Evolutionary conservation across 2,329 filamentous ascomycete genomes (phyloP).

Genomic region (Microcyclosporella mali): DNA sequence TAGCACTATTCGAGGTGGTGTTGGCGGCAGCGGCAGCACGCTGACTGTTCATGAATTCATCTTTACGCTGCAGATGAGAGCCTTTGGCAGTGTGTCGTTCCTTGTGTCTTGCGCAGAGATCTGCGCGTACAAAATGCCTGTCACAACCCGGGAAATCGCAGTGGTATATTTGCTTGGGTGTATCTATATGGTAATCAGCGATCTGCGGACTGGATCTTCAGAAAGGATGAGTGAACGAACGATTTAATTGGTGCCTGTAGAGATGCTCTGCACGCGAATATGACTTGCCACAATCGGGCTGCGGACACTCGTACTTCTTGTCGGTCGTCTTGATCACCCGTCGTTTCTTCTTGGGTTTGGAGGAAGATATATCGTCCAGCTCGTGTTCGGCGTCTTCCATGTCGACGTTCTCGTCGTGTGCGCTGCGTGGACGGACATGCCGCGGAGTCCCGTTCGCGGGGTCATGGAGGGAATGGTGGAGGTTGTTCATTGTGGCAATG

Average conservation of each 20-base stretch:
- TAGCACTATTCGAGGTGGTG: conserved; percentile 1
- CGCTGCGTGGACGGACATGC: conserved; percentile 5
- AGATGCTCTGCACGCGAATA: conserved; percentile 95
- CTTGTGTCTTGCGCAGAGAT: conserved; percentile 68
- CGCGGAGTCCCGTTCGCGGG: conserved; percentile 3
- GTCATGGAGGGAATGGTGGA: too few species aligned
- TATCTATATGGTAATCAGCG: conserved; percentile 50
- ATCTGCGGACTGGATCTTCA: too few species aligned
- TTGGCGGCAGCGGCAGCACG: conserved; percentile 9
- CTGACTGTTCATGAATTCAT: conserved; percentile 53
- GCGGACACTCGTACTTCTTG: conserved; percentile 66
- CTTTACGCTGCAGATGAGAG: conserved; percentile 68
- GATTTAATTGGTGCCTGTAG: conserved; percentile 93
- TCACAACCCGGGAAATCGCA: conserved; percentile 90
- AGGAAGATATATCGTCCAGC: conserved; percentile 17
- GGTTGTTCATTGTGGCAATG: conserved; percentile 7
- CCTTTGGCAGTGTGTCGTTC: conserved; percentile 55
- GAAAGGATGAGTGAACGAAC: conserved; percentile 45
- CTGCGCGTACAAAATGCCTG: conserved; percentile 85
- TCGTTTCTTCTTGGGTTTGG: conserved; percentile 30
- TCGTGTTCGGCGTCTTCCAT: conserved; percentile 24
- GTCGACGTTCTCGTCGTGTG: conserved; percentile 12
- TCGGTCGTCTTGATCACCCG: conserved; percentile 41
- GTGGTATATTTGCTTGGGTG: conserved; percentile 88
- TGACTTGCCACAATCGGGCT: conserved; percentile 85